Evolutionary conservation across 805 yeast genomes (phyloP).

Genomic region (Debaryomyces tyrocola): DNA sequence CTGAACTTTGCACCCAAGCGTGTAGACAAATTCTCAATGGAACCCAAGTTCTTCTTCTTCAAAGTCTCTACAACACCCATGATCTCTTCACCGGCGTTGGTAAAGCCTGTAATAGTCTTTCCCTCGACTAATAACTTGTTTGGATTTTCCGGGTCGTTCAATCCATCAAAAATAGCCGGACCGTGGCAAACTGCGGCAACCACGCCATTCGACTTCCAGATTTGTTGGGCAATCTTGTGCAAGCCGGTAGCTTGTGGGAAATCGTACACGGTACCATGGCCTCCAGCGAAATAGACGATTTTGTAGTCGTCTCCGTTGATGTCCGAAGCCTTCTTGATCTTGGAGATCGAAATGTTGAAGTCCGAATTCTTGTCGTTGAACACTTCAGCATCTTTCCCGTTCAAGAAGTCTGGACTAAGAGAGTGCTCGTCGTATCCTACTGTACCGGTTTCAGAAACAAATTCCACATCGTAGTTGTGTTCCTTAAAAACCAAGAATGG

Average conservation of each 20-base stretch:
- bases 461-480: slow-evolving; percentile 52
- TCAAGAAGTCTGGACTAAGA: slow-evolving; percentile 30
- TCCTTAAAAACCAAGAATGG: slow-evolving; percentile 51
- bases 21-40: slow-evolving; percentile 39
- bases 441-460: slow-evolving; percentile 59
- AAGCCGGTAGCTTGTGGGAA: slow-evolving; percentile 52
- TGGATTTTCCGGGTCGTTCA: slow-evolving; percentile 36
- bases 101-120: slow-evolving; percentile 60
- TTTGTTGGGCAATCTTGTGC: slow-evolving; percentile 44
- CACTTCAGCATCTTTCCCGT: slow-evolving; percentile 43
- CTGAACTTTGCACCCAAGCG: slow-evolving; percentile 44
- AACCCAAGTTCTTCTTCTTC: slow-evolving; percentile 22
- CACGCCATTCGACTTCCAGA: slow-evolving; percentile 53
- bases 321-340: slow-evolving; percentile 48
- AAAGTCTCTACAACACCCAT: slow-evolving; percentile 20
- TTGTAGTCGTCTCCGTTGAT: slow-evolving; percentile 49
- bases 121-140: slow-evolving; percentile 51
- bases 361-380: slow-evolving; percentile 38
- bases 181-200: slow-evolving; percentile 71
- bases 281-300: slow-evolving; percentile 63
- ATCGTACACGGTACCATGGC: slow-evolving; percentile 63
- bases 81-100: slow-evolving; percentile 51
- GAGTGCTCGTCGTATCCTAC: slow-evolving; percentile 63
- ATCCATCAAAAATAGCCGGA: slow-evolving; percentile 54
- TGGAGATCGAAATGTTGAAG: slow-evolving; percentile 36